A percentile compares a stretch with the other conserved stretches of the same genome.
These are phyloP conservation scores for Conticribra guillardii DNA, from an alignment of 108 stramenopile genomes.

Conservation along the genomic window DNA sequence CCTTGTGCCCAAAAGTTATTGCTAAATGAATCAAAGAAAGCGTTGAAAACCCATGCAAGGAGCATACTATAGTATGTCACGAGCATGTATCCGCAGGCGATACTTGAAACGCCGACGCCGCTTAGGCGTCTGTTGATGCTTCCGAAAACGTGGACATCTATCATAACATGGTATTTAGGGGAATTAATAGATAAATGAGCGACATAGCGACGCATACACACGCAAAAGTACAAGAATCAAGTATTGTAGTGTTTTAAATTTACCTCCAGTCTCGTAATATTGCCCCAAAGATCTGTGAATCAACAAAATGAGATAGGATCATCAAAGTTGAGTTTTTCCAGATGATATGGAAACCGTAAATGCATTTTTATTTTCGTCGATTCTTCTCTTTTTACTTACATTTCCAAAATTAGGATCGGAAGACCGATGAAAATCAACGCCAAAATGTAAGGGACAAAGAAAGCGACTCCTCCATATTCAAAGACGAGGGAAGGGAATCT, in stretches of 20 bases:
- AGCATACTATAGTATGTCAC: conserved; percentile 60
- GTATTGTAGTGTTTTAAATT: background rate
- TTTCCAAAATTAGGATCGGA: conserved; percentile 64
- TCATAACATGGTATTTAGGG: background rate
- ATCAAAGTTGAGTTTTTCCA: background rate
- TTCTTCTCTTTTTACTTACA: conserved; percentile 6
- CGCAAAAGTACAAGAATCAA: no score
- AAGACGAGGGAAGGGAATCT: conserved; percentile 71
- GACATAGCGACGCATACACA: background rate
- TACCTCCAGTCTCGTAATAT: conserved; percentile 48
- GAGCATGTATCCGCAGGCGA: conserved; percentile 57
- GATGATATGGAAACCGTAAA: background rate
- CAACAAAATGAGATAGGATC: background rate
- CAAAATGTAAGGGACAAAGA: conserved; percentile 70
- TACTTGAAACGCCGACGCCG: conserved; percentile 57
- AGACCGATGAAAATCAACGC: conserved; percentile 72
- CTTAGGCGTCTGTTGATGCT: conserved; percentile 54
- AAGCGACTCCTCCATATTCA: conserved; percentile 72
- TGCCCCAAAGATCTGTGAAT: conserved; percentile 49
- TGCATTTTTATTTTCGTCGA: background rate
- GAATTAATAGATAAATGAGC: background rate
- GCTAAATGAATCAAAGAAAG: conserved; percentile 54
- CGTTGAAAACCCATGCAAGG: conserved; percentile 55
- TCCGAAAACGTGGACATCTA: conserved; percentile 64
- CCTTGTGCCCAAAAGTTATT: conserved; percentile 36